Conservation (phyloP, 495 filamentous ascomycete species). For the Neurospora sp. region DNA sequence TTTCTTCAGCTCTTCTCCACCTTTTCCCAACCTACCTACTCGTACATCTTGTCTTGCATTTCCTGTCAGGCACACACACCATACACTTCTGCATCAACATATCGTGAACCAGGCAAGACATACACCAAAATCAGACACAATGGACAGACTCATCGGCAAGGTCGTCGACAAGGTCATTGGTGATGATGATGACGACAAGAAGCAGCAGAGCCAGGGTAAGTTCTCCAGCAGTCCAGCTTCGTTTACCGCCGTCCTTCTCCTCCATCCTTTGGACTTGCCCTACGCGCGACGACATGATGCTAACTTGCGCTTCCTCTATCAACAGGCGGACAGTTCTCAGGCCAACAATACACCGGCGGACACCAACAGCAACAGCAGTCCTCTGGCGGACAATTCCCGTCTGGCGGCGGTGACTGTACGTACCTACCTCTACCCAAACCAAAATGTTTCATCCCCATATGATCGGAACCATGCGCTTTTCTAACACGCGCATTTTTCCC, state of each 20-base stretch:
- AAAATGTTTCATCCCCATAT: not conserved
- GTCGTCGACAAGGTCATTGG: slow-evolving; percentile 1
- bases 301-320: not conserved
- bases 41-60: not conserved
- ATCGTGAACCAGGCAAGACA: not conserved
- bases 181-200: slow-evolving; percentile 6
- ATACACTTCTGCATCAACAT: not conserved
- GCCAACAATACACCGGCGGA: not conserved
- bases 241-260: not conserved
- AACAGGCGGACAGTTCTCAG: not conserved
- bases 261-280: not conserved
- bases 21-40: not conserved
- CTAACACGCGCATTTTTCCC: not conserved
- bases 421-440: slow-evolving; percentile 1
- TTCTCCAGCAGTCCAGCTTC: not conserved
- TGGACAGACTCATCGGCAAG: slow-evolving; percentile 10
- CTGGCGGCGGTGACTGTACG: not conserved
- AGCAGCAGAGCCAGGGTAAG: slow-evolving; percentile 1
- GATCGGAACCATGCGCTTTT: not conserved
- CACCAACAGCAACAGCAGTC: not conserved
- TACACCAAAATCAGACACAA: not conserved
- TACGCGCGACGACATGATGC: not conserved
- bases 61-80: not conserved
- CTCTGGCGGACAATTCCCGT: not conserved
- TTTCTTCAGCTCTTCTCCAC: not conserved